Conservation (phyloP, 2,329 filamentous ascomycete genomes). For the Cladophialophora yegresii region DNA sequence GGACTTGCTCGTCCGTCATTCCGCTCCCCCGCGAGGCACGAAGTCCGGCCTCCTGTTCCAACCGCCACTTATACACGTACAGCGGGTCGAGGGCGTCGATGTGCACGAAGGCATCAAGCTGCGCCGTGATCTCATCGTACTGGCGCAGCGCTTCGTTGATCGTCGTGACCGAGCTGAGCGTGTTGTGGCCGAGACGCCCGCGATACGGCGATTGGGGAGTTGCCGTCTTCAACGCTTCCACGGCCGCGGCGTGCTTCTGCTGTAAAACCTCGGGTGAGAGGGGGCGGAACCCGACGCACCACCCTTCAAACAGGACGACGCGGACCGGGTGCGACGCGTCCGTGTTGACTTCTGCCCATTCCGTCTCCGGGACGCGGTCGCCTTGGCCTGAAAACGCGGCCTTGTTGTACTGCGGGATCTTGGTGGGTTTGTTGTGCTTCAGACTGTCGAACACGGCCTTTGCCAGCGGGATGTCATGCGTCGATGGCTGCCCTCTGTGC, state of each 20-base stretch:
- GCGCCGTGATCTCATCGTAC: conserved; percentile 62
- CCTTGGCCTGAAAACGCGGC: conserved; percentile 73
- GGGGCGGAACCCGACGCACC: conserved; percentile 82
- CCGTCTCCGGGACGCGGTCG: conserved; percentile 65
- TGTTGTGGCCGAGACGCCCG: conserved; percentile 56
- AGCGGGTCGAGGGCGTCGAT: conserved; percentile 70
- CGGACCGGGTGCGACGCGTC: conserved; percentile 46
- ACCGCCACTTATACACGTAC: conserved; percentile 82
- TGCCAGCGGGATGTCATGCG: conserved; percentile 73
- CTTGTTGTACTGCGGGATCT: conserved; percentile 81
- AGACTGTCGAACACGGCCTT: conserved; percentile 64
- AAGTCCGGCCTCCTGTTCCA: conserved; percentile 75
- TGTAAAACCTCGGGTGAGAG: conserved; percentile 58
- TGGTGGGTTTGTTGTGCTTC: conserved; percentile 53
- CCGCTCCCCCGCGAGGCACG: conserved; percentile 67
- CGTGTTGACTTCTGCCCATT: conserved; percentile 61
- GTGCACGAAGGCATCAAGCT: conserved; percentile 65
- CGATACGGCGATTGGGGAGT: conserved; percentile 42
- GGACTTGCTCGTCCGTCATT: conserved; percentile 80
- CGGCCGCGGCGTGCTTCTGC: conserved; percentile 56
- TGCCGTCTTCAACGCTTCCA: conserved; percentile 49
- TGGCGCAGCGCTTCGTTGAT: conserved; percentile 60
- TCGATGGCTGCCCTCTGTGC: conserved; percentile 78
- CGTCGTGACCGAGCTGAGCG: conserved; percentile 58
- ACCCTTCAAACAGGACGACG: conserved; percentile 83